A percentile compares a stretch with the other conserved stretches of the same genome.
phyloP scores from a whole-genome alignment of 1,139 yeast species.

The Nakaseomyces nivariensis region DNA sequence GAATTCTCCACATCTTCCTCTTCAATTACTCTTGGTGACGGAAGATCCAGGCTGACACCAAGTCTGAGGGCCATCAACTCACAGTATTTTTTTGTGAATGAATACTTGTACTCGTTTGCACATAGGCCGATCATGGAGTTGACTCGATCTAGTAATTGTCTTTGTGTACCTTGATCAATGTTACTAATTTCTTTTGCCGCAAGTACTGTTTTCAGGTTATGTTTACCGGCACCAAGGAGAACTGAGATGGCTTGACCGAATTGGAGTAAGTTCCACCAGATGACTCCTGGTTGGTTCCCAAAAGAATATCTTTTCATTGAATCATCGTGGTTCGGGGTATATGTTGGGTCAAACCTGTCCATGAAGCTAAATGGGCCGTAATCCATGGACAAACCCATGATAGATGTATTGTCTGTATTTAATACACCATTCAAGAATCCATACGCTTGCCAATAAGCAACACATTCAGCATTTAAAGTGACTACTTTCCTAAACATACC shows the following conservation, averaged over 20 bases:
- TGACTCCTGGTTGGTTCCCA: constrained; percentile 69
- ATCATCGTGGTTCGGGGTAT: constrained; percentile 89
- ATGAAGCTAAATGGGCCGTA: constrained; percentile 90
- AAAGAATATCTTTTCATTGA: constrained; percentile 61
- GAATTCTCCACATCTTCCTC: constrained; percentile 8
- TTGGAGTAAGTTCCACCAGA: constrained; percentile 90
- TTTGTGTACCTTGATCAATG: constrained; percentile 41
- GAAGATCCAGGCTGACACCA: constrained; percentile 48
- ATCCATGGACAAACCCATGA: constrained; percentile 79
- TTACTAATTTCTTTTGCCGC: constrained; percentile 30
- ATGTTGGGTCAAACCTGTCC: constrained; percentile 74
- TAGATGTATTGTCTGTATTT: constrained; percentile 87
- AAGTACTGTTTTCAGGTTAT: constrained; percentile 31
- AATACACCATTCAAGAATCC: constrained; percentile 91
- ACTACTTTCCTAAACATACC: constrained; percentile 62
- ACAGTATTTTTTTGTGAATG: constrained; percentile 52
- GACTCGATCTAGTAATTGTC: constrained; percentile 49
- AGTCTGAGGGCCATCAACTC: constrained; percentile 54
- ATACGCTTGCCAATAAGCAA: constrained; percentile 83
- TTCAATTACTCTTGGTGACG: constrained; percentile 2
- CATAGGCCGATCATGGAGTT: constrained; percentile 53
- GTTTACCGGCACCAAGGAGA: constrained; percentile 60
- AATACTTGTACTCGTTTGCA: constrained; percentile 55
- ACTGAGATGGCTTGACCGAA: constrained; percentile 80
- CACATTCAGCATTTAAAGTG: constrained; percentile 60